Conservation (phyloP, 495 filamentous ascomycete genomes). For the Cudoniella acicularis region DNA sequence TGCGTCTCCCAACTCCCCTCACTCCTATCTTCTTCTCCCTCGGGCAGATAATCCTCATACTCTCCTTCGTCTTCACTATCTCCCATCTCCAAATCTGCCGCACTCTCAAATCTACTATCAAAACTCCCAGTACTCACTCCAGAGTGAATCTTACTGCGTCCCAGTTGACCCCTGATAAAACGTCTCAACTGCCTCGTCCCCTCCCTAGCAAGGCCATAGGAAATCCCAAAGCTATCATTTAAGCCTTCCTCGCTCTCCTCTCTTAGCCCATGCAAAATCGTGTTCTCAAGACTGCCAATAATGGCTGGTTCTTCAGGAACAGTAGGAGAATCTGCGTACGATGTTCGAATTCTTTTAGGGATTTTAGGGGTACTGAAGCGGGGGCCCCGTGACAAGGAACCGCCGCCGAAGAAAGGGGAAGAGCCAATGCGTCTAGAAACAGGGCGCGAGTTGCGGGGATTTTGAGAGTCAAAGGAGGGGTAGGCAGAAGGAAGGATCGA, state of each 20-base stretch:
- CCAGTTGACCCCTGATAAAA: constrained; percentile 13
- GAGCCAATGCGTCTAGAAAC: constrained; percentile 15
- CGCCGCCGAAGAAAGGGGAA: constrained; percentile 17
- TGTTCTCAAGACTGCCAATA: neutral
- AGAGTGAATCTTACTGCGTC: neutral
- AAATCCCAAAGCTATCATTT: constrained; percentile 14
- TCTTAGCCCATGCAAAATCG: neutral
- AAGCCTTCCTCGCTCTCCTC: neutral
- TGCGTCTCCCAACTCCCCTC: constrained; percentile 22
- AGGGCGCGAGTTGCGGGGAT: constrained; percentile 1
- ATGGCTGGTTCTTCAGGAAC: constrained; percentile 4
- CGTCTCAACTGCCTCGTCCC: constrained; percentile 18
- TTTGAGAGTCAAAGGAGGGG: neutral
- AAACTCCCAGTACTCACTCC: constrained; percentile 8
- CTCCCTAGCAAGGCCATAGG: constrained; percentile 15
- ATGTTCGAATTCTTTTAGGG: neutral
- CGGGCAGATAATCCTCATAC: constrained; percentile 9
- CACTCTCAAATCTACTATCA: constrained; percentile 20
- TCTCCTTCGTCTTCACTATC: neutral
- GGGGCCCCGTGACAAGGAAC: neutral
- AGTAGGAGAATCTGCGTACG: constrained; percentile 14
- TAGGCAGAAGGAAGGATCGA: neutral
- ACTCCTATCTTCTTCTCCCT: constrained; percentile 1
- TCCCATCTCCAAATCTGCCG: neutral
- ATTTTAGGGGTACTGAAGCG: neutral